phyloP scores from a whole-genome alignment of 805 yeast species.

The Hanseniaspora vineae region DNA sequence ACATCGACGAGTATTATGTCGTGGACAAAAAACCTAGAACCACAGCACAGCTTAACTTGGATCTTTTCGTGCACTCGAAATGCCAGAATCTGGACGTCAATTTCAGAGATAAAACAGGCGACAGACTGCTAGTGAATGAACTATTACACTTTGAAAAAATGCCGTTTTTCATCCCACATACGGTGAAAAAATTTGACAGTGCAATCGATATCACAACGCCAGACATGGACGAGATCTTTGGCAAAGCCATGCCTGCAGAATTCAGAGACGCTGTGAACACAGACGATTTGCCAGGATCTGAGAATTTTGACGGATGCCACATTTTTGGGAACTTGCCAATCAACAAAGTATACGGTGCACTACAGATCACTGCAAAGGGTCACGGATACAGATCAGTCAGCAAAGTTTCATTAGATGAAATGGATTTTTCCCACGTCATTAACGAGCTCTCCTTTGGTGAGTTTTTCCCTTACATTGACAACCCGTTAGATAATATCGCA shows the following conservation, averaged over 20 bases:
- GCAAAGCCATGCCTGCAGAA: constrained; percentile 54
- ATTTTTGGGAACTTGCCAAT: constrained; percentile 75
- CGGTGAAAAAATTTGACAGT: constrained; percentile 33
- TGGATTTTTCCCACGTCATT: constrained; percentile 76
- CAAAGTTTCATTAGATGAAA: constrained; percentile 33
- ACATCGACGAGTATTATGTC: constrained; percentile 59
- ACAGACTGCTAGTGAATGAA: constrained; percentile 67
- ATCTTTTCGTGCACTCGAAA: constrained; percentile 71
- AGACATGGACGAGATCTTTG: constrained; percentile 52
- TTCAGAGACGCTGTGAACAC: constrained; percentile 33
- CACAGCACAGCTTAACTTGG: constrained; percentile 59
- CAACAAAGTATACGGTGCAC: constrained; percentile 73
- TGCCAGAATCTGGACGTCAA: constrained; percentile 66
- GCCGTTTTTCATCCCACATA: constrained; percentile 39
- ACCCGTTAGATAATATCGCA: constrained; percentile 76
- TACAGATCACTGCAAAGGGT: constrained; percentile 74
- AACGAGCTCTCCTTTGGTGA: constrained; percentile 85
- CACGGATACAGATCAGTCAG: constrained; percentile 38
- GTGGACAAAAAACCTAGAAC: constrained; percentile 54
- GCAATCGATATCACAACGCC: constrained; percentile 37
- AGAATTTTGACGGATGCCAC: constrained; percentile 57
- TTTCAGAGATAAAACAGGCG: constrained; percentile 66
- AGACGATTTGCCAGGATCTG: constrained; percentile 38
- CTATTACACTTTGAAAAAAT: constrained; percentile 58
- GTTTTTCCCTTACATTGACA: constrained; percentile 72